Base-by-base conservation (phyloP, 371 early-diverging fungal genomes). In the Mucor irregularis region DNA sequence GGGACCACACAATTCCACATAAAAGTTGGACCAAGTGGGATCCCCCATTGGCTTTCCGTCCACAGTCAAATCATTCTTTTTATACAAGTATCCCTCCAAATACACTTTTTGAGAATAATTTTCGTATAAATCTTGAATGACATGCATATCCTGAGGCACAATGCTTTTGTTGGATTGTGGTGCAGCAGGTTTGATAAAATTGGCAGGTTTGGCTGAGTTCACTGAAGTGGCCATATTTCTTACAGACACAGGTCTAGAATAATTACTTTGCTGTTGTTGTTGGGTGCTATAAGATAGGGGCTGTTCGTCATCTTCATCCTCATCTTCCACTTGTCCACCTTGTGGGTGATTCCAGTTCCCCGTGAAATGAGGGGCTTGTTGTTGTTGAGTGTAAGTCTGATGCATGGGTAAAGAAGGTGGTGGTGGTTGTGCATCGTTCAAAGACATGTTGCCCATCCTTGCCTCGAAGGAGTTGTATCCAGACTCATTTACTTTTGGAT, bases 51-150 rank as follows among this genome's bases (percentile, higher is more conserved):
- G 72, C 21, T 68, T 73, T 2, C 85, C 85, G 53, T 85, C 84
- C 21, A 77, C 73, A 0, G 76, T 67, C 35, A 73, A 62, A 26
- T 83, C 85, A 53, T 86, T 83, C 71, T 82, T 79, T 54, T 84
- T 87, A 45, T 71, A 68, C 4, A 90, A 68, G 38, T 86, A 82
- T 2, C 89, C 91, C 48, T 82, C 73, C 30, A 81, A 69, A 59
- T 90, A 90, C 1, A 80, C 71, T 60, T 90, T 90, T 35, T 73
- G 68, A n/a, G 71, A 66, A 55, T 84, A 90, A 19, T 58, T 52
- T 31, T 84, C 86, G 42, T 82, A 84, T 10, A 77, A 53, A 5
- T 56, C 43, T 28, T 79, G 73, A 17, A 76, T 44, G 22, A 50
- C 26, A 4, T 74, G 39, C 61, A 63, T 63, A 37, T 53, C 64